These are phyloP conservation scores for Cordyceps sp. DNA, from an alignment of 2,329 filamentous ascomycete species.

Conservation along the genomic window DNA sequence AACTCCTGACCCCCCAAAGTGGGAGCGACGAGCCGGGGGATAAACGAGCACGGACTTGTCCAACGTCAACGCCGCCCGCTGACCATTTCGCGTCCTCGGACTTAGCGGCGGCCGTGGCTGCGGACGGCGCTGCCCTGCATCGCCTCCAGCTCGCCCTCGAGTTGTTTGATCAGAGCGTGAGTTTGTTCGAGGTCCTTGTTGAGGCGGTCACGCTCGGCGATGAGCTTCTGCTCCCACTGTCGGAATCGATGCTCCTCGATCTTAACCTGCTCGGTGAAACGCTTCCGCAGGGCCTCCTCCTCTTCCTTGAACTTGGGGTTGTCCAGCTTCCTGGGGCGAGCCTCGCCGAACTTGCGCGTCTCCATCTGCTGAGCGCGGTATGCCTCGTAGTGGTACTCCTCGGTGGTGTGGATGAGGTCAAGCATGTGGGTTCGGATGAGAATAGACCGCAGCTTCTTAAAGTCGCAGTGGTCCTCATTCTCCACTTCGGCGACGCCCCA, in stretches of 20 bases:
- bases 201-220: constrained; percentile 91
- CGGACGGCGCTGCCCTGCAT: constrained; percentile 84
- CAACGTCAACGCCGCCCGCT: constrained; percentile 11
- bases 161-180: constrained; percentile 82
- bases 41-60: constrained; percentile 11
- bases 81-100: constrained; percentile 1
- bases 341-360: constrained; percentile 97
- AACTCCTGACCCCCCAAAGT: constrained; percentile 15
- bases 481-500: constrained; percentile 99
- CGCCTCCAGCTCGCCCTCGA: constrained; percentile 81
- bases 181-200: constrained; percentile 99
- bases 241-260: constrained; percentile 98
- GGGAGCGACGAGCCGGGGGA: constrained; percentile 10
- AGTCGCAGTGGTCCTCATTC: constrained; percentile 99
- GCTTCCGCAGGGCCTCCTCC: constrained; percentile 93
- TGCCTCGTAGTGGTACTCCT: constrained; percentile 97
- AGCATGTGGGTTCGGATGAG: constrained; percentile 99
- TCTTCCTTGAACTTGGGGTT: constrained; percentile 99
- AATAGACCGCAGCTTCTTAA: constrained; percentile 99
- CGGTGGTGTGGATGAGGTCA: constrained; percentile 97
- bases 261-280: constrained; percentile 99
- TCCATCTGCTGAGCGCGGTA: constrained; percentile 99
- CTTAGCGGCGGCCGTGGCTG: constrained; percentile 82
- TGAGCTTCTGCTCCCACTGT: constrained; percentile 99
- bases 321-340: constrained; percentile 90